Evolutionary conservation across 2,329 filamentous ascomycete genomes (phyloP).

Genomic region (Magnaporthiopsis rhizophila): DNA sequence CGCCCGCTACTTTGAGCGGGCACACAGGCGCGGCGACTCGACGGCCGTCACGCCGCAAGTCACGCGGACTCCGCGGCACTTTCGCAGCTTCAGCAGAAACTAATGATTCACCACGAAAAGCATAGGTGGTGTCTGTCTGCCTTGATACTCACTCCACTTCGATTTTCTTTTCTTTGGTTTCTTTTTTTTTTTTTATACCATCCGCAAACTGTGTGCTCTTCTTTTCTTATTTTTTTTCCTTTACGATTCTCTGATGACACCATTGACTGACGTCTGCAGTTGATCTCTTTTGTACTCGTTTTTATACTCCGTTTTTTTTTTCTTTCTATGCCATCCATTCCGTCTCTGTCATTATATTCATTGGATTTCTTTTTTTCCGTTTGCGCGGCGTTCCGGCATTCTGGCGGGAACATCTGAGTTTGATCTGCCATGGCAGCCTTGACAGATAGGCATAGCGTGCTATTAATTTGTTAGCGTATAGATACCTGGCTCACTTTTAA

Average conservation of each 20-base stretch:
- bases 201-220: not conserved
- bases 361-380: not conserved
- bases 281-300: not conserved
- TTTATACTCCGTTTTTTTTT: not conserved
- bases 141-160: not conserved
- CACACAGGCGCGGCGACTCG: constrained; percentile 3
- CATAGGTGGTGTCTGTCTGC: not conserved
- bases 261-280: not conserved
- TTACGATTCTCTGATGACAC: not conserved
- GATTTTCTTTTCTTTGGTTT: not conserved
- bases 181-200: not conserved
- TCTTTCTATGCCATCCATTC: too few relatives aligned
- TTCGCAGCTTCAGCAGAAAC: not conserved
- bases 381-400: not conserved
- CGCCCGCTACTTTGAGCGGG: not conserved
- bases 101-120: not conserved
- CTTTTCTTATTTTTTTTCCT: too few relatives aligned
- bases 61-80: not conserved
- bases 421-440: not conserved
- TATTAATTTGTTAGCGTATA: not conserved
- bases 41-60: constrained; percentile 5
- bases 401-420: not conserved
- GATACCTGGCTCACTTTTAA: not conserved
- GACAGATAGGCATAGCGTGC: not conserved
- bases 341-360: not conserved